phyloP scores from a whole-genome alignment of 257 asterid genomes.

The Plantago major region DNA sequence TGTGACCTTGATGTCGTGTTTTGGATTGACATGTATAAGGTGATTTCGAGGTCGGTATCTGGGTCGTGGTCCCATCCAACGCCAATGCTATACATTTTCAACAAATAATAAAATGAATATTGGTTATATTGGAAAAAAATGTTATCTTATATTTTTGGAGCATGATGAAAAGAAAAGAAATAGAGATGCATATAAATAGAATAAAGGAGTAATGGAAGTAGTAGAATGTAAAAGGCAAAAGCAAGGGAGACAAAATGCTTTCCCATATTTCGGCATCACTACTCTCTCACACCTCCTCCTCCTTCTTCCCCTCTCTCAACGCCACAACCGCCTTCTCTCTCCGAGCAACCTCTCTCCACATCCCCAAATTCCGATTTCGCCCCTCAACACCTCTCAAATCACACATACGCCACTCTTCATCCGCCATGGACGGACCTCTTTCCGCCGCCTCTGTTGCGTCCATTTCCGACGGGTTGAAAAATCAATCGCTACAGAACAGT shows the following conservation, averaged over 20 bases:
- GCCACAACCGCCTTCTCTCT: slow-evolving; percentile 39
- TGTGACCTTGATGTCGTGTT: no score
- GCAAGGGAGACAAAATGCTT: slow-evolving; percentile 22
- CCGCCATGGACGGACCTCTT: slow-evolving; percentile 51
- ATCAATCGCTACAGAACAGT: slow-evolving; percentile 39
- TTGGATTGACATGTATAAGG: no score
- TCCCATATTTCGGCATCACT: slow-evolving; percentile 46
- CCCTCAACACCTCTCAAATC: slow-evolving; percentile 24
- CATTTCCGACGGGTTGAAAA: slow-evolving; percentile 56
- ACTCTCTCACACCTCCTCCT: slow-evolving; percentile 35
- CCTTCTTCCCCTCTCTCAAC: slow-evolving; percentile 28
- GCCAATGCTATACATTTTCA: no score
- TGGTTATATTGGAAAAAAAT: no score
- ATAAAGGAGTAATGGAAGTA: neutral
- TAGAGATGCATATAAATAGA: no score
- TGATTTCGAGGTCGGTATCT: no score
- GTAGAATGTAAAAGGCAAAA: slow-evolving; percentile 8
- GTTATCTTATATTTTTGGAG: no score
- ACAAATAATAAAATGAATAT: no score
- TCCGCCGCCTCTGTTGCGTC: slow-evolving; percentile 51
- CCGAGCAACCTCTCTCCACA: slow-evolving; percentile 22
- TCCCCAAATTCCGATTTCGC: slow-evolving; percentile 31
- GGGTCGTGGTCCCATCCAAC: no score
- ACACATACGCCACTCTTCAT: slow-evolving; percentile 32
- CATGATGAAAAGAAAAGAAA: no score